phyloP scores from a whole-genome alignment of 257 asterid genomes.

The Capsicum rhomboideum region DNA sequence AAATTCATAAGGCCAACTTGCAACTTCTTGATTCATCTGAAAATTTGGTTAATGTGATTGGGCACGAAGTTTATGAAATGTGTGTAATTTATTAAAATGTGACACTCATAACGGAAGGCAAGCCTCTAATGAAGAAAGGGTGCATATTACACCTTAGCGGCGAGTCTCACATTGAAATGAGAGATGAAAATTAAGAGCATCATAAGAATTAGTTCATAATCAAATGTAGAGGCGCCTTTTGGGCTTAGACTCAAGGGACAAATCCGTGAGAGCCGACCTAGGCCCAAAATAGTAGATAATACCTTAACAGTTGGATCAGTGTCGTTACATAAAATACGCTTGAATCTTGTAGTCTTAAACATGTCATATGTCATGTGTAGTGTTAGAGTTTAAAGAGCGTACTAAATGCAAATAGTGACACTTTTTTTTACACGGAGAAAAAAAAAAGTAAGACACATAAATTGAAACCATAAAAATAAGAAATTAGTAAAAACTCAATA shows the following conservation, averaged over 20 bases:
- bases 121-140: neutral
- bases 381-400: no score
- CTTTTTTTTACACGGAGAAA: neutral
- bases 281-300: accelerated
- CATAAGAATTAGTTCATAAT: neutral
- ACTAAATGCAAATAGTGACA: neutral
- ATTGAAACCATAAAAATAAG: neutral
- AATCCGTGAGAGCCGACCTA: accelerated
- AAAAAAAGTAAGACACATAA: neutral
- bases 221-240: neutral
- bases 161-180: neutral
- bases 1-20: slow-evolving; percentile 58
- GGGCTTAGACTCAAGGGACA: accelerated
- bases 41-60: neutral
- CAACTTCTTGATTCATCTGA: slow-evolving; percentile 48
- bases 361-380: no score
- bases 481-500: neutral
- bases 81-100: neutral
- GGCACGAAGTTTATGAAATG: neutral
- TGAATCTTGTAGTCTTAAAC: no score
- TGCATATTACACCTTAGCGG: neutral
- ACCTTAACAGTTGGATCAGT: neutral
- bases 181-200: neutral
- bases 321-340: no score
- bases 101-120: neutral